Evolutionary conservation across 208 protist genomes (phyloP).

Genomic region (Acanthamoeba royreba): DNA sequence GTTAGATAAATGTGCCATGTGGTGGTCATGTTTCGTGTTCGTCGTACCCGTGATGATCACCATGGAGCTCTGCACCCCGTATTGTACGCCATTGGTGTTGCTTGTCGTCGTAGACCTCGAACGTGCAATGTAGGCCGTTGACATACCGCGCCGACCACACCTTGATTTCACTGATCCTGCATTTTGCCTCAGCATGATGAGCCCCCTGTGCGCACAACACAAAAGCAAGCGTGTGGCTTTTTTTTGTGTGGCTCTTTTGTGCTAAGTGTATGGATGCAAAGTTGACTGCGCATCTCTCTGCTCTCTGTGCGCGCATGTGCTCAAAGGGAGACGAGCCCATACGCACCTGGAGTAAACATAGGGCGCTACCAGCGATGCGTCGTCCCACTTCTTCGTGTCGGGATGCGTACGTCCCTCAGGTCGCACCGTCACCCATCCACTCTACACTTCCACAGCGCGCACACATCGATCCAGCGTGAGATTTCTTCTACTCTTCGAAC

Average conservation of each 20-base stretch:
- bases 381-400: neutral
- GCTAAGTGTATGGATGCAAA: no score
- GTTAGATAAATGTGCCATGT: neutral
- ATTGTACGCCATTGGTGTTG: neutral
- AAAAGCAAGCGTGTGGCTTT: no score
- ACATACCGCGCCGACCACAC: neutral
- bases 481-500: no score
- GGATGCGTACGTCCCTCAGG: neutral
- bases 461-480: no score
- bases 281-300: no score
- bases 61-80: neutral
- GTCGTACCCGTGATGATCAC: neutral
- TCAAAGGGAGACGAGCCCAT: neutral
- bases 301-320: no score
- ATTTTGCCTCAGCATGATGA: no score
- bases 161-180: neutral
- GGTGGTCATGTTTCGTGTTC: neutral
- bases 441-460: no score
- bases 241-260: no score
- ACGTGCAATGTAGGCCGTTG: neutral
- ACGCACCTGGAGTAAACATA: neutral
- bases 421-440: neutral
- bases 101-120: neutral
- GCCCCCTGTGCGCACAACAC: no score
- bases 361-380: neutral